Conservation (phyloP, 2,329 filamentous ascomycete species). For the Aureobasidium sp. region DNA sequence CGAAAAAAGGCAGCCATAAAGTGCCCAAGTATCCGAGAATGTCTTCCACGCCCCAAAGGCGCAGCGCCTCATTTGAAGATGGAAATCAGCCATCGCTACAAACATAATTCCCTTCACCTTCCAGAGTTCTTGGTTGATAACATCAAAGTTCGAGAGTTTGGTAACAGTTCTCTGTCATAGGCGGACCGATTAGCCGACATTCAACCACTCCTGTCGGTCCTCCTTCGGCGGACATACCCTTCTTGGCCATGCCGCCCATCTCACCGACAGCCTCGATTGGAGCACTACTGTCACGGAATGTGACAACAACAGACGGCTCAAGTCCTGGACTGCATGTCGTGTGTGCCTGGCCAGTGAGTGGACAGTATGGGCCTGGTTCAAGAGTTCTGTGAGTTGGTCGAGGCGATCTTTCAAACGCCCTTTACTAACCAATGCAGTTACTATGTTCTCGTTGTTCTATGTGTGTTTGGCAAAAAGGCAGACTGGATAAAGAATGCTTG, state of each 20-base stretch:
- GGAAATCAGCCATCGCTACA: background rate
- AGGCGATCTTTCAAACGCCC: background rate
- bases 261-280: slow-evolving; percentile 23
- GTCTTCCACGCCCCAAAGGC: background rate
- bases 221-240: background rate
- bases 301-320: slow-evolving; percentile 19
- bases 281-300: slow-evolving; percentile 17
- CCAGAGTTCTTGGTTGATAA: background rate
- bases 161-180: background rate
- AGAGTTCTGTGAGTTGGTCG: slow-evolving; percentile 39
- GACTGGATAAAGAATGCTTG: slow-evolving; percentile 56
- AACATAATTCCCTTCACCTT: background rate
- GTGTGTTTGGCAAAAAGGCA: slow-evolving; percentile 51
- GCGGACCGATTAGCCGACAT: background rate
- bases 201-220: background rate
- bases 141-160: background rate
- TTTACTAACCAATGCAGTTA: slow-evolving; percentile 36
- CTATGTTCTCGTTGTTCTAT: slow-evolving; percentile 55
- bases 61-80: slow-evolving; percentile 10
- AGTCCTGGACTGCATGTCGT: slow-evolving; percentile 36
- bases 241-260: slow-evolving; percentile 28
- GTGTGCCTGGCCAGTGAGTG: slow-evolving; percentile 49
- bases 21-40: background rate
- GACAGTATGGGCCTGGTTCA: slow-evolving; percentile 49
- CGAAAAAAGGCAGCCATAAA: slow-evolving; percentile 1